Base-by-base conservation (phyloP, 805 yeast species). In the Schwanniomyces occidentalis region DNA sequence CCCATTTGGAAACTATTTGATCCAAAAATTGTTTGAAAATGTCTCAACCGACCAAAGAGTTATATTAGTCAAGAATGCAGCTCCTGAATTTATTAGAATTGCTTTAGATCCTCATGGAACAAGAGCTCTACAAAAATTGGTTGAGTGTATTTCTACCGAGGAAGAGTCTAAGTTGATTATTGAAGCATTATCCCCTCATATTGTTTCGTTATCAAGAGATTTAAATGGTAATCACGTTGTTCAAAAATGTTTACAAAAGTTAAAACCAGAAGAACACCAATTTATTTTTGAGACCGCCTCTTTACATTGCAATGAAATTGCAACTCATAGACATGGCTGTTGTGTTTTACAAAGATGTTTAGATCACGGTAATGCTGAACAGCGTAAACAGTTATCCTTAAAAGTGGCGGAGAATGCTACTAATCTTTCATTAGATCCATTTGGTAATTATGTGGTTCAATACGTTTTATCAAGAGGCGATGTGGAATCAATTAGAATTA, bases 271-370 rank as follows among this genome's bases (percentile, higher is more conserved):
- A n/a, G 83, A 85, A 38, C 76, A 85, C 46, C 93, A 90, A 56
- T 91, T 93, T 55, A 86, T 93, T 40, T 89, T 87, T 56, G 93
- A 89, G 53, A 84, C 95, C 12, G 93, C 93, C 4, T 71, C 82
- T 40, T 62, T 61, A 9, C 73, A 88, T 45, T 83, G 93, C 44
- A 72, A 80, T 24, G 83, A 80, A 38, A 87, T 93, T 37, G 95
- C 96, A 4, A 88, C 95, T 30, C 98, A 93, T 54, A 78, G 96
- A 53, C 98, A 93, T 55, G 99, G 98, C 5, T 93, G 99, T 65
- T 91, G 98, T 62, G 98, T 91, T 16, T 70, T 91, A 38, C 99
- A 91, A 64, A 76, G 98, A 50, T 90, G 98, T 60, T 74, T 93
- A 49, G 98, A 93, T 60, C 86, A 84, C 59, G 97, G 98, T 3